Conservation (phyloP, 768 basidiomycete species). For the Agaricus sinodeliciosus region DNA sequence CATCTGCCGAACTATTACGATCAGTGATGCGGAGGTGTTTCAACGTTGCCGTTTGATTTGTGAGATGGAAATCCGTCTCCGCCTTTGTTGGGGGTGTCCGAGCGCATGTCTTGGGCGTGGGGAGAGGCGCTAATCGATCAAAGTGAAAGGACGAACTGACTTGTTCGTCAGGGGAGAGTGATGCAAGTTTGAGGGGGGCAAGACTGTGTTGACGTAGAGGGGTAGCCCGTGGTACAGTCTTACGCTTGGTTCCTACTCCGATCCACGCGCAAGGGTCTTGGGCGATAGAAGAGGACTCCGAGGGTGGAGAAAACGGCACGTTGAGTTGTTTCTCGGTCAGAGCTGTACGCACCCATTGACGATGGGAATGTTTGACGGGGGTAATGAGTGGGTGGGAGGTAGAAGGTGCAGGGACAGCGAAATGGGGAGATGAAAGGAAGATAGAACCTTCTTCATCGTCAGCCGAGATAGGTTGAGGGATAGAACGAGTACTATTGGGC, state of each 20-base stretch:
- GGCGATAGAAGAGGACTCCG: constrained; percentile 15
- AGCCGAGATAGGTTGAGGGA: constrained; percentile 34
- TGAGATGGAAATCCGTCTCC: constrained; percentile 44
- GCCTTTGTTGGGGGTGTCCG: constrained; percentile 47
- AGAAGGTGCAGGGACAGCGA: constrained; percentile 35
- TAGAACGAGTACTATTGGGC: constrained; percentile 14
- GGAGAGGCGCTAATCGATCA: constrained; percentile 49
- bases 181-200: constrained; percentile 38
- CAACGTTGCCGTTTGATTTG: constrained; percentile 57
- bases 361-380: constrained; percentile 48
- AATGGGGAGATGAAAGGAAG: constrained; percentile 45
- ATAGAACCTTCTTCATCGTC: constrained; percentile 55
- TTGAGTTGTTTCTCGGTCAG: constrained; percentile 32
- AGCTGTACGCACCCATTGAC: constrained; percentile 31
- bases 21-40: constrained; percentile 57
- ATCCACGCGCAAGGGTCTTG: constrained; percentile 21
- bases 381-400: constrained; percentile 50
- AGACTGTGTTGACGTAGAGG: constrained; percentile 47
- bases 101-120: constrained; percentile 41
- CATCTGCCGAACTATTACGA: constrained; percentile 37
- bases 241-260: constrained; percentile 59
- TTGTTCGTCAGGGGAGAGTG: constrained; percentile 24
- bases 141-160: constrained; percentile 35
- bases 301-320: constrained; percentile 15
- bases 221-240: constrained; percentile 48